phyloP scores from a whole-genome alignment of 352 stramenopile genomes.

The Blastocystis sp. region DNA sequence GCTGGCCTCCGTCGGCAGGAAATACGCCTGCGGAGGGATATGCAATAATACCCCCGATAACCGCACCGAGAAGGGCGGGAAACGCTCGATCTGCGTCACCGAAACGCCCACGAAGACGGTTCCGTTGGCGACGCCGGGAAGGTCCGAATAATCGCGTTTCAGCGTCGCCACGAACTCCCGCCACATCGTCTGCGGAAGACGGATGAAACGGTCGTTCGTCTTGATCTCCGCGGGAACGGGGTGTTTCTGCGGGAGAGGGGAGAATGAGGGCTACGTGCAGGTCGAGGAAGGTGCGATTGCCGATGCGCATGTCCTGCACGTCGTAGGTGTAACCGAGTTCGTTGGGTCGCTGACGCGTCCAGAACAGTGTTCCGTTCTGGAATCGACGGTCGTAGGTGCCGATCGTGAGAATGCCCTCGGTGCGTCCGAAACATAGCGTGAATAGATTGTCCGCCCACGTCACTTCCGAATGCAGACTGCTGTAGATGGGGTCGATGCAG shows the following conservation, averaged over 20 bases:
- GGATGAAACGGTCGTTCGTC: background rate
- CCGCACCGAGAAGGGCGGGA: background rate
- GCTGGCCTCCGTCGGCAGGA: background rate
- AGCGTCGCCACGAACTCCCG: background rate
- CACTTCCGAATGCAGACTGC: background rate
- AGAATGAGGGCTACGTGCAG: background rate
- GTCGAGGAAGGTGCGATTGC: conserved; percentile 3
- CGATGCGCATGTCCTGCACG: background rate
- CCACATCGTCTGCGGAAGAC: background rate
- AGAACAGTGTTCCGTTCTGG: background rate
- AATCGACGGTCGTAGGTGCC: conserved; percentile 7
- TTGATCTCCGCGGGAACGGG: background rate
- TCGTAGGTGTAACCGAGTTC: conserved; percentile 39
- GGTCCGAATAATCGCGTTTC: conserved; percentile 2
- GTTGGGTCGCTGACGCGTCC: background rate
- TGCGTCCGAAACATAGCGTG: conserved; percentile 19
- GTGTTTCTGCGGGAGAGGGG: background rate
- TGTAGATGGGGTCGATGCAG: conserved; percentile 56
- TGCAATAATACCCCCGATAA: conserved; percentile 32
- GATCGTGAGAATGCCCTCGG: background rate
- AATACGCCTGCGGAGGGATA: conserved; percentile 18
- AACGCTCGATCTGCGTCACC: background rate
- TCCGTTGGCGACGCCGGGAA: background rate
- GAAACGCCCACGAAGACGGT: background rate
- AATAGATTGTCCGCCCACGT: conserved; percentile 29